A percentile compares a stretch with the other conserved stretches of the same genome.
These are phyloP conservation scores for Fusarium sp. DNA, from an alignment of 2,329 filamentous ascomycete species.

Conservation along the genomic window DNA sequence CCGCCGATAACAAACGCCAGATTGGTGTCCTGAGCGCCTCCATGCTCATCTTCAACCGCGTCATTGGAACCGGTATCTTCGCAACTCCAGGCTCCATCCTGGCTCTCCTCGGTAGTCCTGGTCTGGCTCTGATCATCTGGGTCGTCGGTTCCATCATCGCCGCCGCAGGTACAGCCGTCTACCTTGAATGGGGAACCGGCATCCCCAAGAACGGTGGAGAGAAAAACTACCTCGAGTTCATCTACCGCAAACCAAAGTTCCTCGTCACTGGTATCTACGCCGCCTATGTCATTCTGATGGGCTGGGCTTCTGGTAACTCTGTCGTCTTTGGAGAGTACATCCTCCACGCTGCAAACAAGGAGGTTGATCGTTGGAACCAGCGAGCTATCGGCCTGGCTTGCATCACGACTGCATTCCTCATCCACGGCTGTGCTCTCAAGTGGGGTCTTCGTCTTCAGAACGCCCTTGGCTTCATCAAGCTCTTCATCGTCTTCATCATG, in stretches of 20 bases:
- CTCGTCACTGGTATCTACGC: slow-evolving; percentile 72
- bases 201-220: slow-evolving; percentile 75
- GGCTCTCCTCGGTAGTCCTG: slow-evolving; percentile 69
- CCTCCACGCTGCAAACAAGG: slow-evolving; percentile 72
- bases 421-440: slow-evolving; percentile 73
- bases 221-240: slow-evolving; percentile 76
- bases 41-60: slow-evolving; percentile 74
- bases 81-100: slow-evolving; percentile 72
- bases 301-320: slow-evolving; percentile 75
- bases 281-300: slow-evolving; percentile 72
- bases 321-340: slow-evolving; percentile 80
- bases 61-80: slow-evolving; percentile 77
- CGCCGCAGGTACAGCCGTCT: slow-evolving; percentile 72
- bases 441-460: slow-evolving; percentile 78
- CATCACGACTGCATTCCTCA: slow-evolving; percentile 73
- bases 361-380: slow-evolving; percentile 76
- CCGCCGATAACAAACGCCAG: slow-evolving; percentile 64
- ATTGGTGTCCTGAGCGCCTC: slow-evolving; percentile 68
- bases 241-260: slow-evolving; percentile 72
- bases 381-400: slow-evolving; percentile 75
- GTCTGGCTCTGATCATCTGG: slow-evolving; percentile 74
- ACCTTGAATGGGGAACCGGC: slow-evolving; percentile 75
- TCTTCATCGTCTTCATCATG: slow-evolving; percentile 75
- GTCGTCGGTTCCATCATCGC: slow-evolving; percentile 72
- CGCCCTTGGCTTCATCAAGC: slow-evolving; percentile 73